Percentiles rank a stretch among this genome's conserved stretches.
These are phyloP conservation scores for Rhynchosporium agropyri DNA, from an alignment of 2,329 filamentous ascomycete genomes.

Conservation along the genomic window DNA sequence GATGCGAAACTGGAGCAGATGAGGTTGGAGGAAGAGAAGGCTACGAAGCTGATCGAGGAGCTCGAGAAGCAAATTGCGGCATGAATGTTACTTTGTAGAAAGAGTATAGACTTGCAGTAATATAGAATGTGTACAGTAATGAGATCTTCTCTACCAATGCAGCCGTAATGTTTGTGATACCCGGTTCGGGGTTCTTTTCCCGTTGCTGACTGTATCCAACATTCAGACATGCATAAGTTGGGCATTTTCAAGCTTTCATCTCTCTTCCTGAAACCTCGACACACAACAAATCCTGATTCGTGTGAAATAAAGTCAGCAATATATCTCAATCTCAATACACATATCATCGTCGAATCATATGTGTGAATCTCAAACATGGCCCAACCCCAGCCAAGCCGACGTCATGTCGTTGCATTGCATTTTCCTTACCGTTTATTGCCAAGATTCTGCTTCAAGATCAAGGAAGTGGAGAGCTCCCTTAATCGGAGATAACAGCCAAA, in stretches of 20 bases:
- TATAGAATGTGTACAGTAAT: slow-evolving; percentile 11
- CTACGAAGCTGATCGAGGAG: slow-evolving; percentile 54
- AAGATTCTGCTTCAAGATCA: slow-evolving; percentile 18
- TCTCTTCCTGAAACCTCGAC: slow-evolving; percentile 4
- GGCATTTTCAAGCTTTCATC: neutral
- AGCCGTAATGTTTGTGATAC: neutral
- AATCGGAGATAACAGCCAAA: neutral
- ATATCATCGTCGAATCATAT: neutral
- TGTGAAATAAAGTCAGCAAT: neutral
- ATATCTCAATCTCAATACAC: too few species aligned
- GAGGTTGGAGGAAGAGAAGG: slow-evolving; percentile 57
- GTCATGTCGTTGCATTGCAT: neutral
- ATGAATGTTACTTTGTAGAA: slow-evolving; percentile 27
- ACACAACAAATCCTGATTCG: slow-evolving; percentile 1
- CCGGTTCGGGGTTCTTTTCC: neutral
- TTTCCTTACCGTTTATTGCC: neutral
- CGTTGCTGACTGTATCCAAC: neutral
- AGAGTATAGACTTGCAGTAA: slow-evolving; percentile 28
- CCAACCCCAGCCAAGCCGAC: slow-evolving; percentile 3
- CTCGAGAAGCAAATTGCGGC: slow-evolving; percentile 61
- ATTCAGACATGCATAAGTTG: neutral
- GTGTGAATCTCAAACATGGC: slow-evolving; percentile 4
- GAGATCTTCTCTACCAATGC: neutral
- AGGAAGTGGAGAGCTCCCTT: slow-evolving; percentile 19
- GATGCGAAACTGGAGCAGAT: slow-evolving; percentile 53